Evolutionary conservation across 305 asterid genomes (phyloP).

Genomic region (Rubia tinctorum): DNA sequence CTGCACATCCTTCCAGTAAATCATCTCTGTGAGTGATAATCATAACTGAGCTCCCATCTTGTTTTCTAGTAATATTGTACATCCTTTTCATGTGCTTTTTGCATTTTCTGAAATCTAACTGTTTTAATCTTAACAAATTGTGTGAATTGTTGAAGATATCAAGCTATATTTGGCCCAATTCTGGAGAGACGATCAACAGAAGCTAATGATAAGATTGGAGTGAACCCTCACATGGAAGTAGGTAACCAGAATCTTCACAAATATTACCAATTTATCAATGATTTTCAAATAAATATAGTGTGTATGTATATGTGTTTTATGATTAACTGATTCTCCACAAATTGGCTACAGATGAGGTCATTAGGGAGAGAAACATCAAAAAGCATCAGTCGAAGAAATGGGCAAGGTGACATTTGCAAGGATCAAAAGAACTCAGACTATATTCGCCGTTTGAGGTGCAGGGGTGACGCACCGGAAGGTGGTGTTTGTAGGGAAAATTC

Average conservation of each 20-base stretch:
- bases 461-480: constrained; percentile 38
- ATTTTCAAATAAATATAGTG: not conserved
- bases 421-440: constrained; percentile 46
- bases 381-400: constrained; percentile 32
- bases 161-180: constrained; percentile 57
- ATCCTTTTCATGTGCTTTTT: not conserved
- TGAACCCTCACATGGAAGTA: constrained; percentile 41
- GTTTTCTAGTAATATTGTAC: not conserved
- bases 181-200: constrained; percentile 40
- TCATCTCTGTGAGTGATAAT: constrained; percentile 54
- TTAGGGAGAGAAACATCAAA: constrained; percentile 37
- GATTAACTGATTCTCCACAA: constrained; percentile 4
- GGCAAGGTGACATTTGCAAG: constrained; percentile 35
- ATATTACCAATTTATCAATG: constrained; percentile 5
- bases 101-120: not conserved
- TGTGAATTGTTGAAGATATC: constrained; percentile 36
- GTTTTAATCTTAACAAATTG: not conserved
- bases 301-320: not conserved
- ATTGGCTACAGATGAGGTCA: constrained; percentile 39
- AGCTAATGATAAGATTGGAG: constrained; percentile 23
- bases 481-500: constrained; percentile 20
- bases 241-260: constrained; percentile 27
- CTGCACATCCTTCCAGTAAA: constrained; percentile 36
- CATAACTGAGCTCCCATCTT: not conserved
- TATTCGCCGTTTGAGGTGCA: constrained; percentile 51